A percentile compares a stretch with the other conserved stretches of the same genome.
These are phyloP conservation scores for Trichoderma virens DNA, from an alignment of 495 filamentous ascomycete species.

Conservation along the genomic window DNA sequence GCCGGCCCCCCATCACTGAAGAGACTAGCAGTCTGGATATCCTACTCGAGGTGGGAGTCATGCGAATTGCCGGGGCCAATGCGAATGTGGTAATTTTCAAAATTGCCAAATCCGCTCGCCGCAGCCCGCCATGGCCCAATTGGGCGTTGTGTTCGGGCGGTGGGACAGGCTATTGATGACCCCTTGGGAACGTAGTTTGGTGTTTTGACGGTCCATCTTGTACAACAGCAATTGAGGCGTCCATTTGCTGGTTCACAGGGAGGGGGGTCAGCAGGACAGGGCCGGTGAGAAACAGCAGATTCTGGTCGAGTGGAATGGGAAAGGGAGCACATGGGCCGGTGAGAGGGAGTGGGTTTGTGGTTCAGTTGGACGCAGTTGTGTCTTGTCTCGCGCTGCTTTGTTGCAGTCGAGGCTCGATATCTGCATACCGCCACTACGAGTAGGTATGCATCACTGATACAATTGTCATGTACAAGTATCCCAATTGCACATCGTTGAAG, in stretches of 20 bases:
- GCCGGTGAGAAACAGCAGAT: not conserved
- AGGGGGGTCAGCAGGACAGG: not conserved
- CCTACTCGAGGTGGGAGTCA: not conserved
- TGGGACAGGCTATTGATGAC: not conserved
- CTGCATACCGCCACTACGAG: not conserved
- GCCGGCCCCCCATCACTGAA: not conserved
- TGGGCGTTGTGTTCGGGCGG: not conserved
- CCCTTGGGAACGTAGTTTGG: not conserved
- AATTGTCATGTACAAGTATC: too few species aligned
- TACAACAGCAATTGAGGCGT: not conserved
- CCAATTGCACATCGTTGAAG: too few species aligned
- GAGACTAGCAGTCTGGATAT: not conserved
- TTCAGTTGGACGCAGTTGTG: not conserved
- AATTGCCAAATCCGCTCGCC: conserved; percentile 4
- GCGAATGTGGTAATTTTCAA: not conserved
- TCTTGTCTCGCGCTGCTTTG: too few species aligned
- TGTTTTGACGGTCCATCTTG: not conserved
- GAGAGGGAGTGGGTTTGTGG: not conserved
- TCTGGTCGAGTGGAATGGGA: not conserved
- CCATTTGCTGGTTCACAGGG: not conserved
- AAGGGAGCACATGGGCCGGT: not conserved
- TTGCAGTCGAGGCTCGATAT: not conserved
- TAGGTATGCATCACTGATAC: not conserved
- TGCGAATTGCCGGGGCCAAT: not conserved
- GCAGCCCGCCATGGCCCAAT: not conserved